Percentiles rank a stretch among this genome's conserved stretches.
Conservation (phyloP, 75 land plant genomes). For the Chamaecyparis obtusa region DNA sequence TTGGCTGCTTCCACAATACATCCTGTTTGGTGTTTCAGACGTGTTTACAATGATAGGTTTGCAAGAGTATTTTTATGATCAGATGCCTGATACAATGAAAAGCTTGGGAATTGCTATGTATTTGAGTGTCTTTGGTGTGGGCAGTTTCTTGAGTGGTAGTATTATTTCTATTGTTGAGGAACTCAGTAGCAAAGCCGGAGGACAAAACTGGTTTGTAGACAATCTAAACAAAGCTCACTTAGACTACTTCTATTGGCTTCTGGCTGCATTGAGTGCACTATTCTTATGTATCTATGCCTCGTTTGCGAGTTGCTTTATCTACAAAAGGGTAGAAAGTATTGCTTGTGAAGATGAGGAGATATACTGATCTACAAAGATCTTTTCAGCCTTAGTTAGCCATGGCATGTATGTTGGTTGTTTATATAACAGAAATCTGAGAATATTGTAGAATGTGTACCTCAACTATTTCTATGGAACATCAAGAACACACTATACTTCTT, state of each 20-base stretch:
- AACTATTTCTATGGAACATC: not conserved
- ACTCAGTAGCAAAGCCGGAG: constrained; percentile 22
- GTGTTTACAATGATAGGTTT: constrained; percentile 41
- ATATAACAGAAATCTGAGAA: not conserved
- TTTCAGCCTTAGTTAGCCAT: not conserved
- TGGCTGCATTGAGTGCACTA: constrained; percentile 34
- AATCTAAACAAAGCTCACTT: constrained; percentile 48
- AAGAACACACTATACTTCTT: not conserved
- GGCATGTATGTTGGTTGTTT: not conserved
- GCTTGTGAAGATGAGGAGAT: not conserved
- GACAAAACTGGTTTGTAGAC: constrained; percentile 43
- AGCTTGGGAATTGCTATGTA: constrained; percentile 60
- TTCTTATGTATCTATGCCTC: constrained; percentile 15
- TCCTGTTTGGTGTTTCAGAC: constrained; percentile 34
- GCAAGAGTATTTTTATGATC: constrained; percentile 58
- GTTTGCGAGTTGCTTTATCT: constrained; percentile 34
- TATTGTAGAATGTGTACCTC: not conserved
- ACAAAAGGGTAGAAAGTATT: constrained; percentile 17
- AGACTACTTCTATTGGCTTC: constrained; percentile 55
- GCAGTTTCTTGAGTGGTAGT: constrained; percentile 49
- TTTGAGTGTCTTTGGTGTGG: constrained; percentile 45
- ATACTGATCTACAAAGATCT: not conserved
- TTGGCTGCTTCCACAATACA: constrained; percentile 67
- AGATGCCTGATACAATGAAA: constrained; percentile 50
- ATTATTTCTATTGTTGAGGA: constrained; percentile 40